Evolutionary conservation across 2,329 filamentous ascomycete species (phyloP), one percentile per base, ranked within the genome.

Genomic region (Nemania sp.): DNA sequence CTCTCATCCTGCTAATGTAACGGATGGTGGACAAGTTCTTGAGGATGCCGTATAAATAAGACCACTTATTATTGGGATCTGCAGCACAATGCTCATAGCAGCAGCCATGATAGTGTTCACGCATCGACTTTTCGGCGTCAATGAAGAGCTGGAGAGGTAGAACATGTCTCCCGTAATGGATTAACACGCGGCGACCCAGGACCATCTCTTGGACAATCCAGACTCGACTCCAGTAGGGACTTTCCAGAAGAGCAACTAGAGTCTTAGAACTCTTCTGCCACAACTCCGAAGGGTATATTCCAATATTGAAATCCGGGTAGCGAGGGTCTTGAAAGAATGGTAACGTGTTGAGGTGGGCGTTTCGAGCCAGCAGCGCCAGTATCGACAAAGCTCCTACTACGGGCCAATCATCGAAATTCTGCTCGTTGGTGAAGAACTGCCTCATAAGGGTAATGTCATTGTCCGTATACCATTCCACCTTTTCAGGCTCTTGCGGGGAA

Each of bases 241-340:
- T 27, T 29, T 52, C 13, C 8, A 52, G 49, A 5, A 52, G 49
- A 52, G 3, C 6, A 29, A 5, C 18, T 29, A 52, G 26, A 52
- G 49, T 24, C 49, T 52, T 52, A 4, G 49, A 27, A 20, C 49
- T 52, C 26, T 52, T 26, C 10, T 52, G 49, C 49, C 49, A 52
- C 49, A 52, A 29, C 3, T 52, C 49, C 26, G 49, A 52, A 15
- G 49, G 49, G 49, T 52, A 52, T 5, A 52, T 52, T 15, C 49
- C 49, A 29, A 52, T 52, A 11, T 52, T 52, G 24, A 52, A 52
- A 52, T 29, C 49, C 5, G 24, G 13, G 20, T 52, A 52, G 24
- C 49, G 49, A 27, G 49, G 49, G n/a, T 52, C 49, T 52, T 52
- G 49, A n/a, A 52, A 52, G 26, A 52, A 52, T n/a, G 49, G 49